Evolutionary conservation across 129 eudicot species (phyloP), one percentile per base, ranked within the genome.

Genomic region (Apium graveolens): DNA sequence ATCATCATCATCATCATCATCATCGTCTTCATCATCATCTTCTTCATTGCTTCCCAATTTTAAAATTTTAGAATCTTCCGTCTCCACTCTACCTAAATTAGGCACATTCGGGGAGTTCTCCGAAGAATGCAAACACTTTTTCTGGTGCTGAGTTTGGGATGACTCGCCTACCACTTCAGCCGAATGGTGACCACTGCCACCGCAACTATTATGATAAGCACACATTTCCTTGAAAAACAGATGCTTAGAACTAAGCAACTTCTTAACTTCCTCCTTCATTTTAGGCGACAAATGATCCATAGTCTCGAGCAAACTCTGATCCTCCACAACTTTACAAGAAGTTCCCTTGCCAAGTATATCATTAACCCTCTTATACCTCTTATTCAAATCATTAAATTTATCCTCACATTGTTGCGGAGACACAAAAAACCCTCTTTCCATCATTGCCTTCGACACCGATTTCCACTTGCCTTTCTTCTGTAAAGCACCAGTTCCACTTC

Each of bases 391-490:
- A 66, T 93, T 93, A 76, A 93, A 93, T 34, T 93, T 93, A 70
- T 93, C 98, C 78, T 93, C 98, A 72, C 98, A 94, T 75, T 94
- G 98, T 79, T 94, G 98, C 21, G 98, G 98, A 37, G 98, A 94
- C 26, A 94, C 98, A 74, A 82, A 81, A 74, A 91, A 94, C 78
- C 98, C 98, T 77, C 86, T 82, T 81, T 94, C 98, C 97, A 90
- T 86, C 98, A 94, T 94, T 20, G 93, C 98, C 71, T 81, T 79
- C 8, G 98, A 94, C 55, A 94, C 98, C 32, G 98, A 94, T 77
- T 94, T 94, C 98, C 98, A 94, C 42, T 94, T 94, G 69, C 98
- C 98, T 75, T 91, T 94, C 84, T 94, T 94, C 92, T 94, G 98
- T 82, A 91, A 75, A 44, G 41, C 41, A 38, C 41, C 41, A 38